A percentile compares a stretch with the other conserved stretches of the same genome.
Conservation (phyloP, 73 alveolate species). For the Diophrys appendiculata region DNA sequence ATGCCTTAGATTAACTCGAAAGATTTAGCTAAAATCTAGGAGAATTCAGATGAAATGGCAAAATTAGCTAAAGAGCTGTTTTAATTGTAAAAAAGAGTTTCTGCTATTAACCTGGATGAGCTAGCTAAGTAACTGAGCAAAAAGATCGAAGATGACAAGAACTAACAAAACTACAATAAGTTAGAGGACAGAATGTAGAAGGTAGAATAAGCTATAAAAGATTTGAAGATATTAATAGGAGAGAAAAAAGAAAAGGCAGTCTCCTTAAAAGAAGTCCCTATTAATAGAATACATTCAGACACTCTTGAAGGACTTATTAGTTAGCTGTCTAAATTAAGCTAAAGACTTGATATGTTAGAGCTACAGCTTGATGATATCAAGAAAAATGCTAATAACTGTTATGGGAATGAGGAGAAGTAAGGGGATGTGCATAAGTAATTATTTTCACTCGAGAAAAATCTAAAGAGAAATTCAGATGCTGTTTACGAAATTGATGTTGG, state of each 20-base stretch:
- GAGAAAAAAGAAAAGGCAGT: neutral
- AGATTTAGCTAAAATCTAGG: neutral
- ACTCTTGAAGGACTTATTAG: neutral
- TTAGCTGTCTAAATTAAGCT: neutral
- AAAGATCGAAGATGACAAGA: neutral
- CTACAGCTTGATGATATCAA: neutral
- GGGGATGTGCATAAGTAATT: neutral
- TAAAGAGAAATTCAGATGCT: neutral
- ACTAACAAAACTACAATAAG: too few relatives aligned
- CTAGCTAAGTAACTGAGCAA: too few relatives aligned
- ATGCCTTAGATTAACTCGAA: neutral
- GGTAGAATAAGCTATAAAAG: neutral
- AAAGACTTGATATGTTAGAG: neutral
- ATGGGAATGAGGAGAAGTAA: neutral
- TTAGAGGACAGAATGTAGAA: neutral
- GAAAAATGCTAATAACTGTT: neutral
- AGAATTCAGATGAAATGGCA: neutral
- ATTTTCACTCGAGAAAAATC: neutral
- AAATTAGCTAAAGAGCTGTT: neutral
- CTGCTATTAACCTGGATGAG: neutral
- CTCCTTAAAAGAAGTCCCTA: neutral
- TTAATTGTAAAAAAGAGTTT: neutral
- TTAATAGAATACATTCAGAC: neutral
- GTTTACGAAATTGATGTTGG: neutral
- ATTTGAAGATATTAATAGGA: too few relatives aligned